phyloP scores from a whole-genome alignment of 257 asterid species.

The Fraxinus pennsylvanica region DNA sequence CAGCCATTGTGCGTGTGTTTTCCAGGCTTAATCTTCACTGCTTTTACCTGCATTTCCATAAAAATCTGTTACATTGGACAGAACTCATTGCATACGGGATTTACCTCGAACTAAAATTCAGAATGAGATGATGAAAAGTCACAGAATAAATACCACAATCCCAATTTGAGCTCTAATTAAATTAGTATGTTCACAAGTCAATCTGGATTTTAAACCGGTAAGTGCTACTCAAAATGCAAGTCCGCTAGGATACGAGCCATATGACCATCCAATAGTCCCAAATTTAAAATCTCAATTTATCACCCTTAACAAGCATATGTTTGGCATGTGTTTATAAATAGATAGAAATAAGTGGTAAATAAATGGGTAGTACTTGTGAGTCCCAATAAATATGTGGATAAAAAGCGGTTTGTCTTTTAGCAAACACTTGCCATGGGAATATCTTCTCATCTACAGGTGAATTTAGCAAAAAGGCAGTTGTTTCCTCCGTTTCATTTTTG shows the following conservation, averaged over 20 bases:
- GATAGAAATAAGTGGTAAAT: too few species aligned
- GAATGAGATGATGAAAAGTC: background rate
- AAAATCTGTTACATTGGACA: background rate
- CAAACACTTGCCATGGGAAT: too few species aligned
- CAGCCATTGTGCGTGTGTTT: slow-evolving; percentile 80
- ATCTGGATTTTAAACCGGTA: background rate
- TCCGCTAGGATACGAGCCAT: background rate
- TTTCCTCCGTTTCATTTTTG: too few species aligned
- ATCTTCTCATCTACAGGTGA: too few species aligned
- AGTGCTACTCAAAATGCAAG: background rate
- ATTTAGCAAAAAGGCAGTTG: background rate
- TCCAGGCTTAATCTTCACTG: slow-evolving; percentile 85
- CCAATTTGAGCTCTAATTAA: background rate
- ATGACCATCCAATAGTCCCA: background rate
- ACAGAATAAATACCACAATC: background rate
- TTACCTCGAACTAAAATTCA: background rate
- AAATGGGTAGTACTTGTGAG: too few species aligned
- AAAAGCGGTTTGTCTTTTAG: too few species aligned
- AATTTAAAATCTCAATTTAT: background rate
- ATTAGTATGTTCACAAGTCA: too few species aligned
- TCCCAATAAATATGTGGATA: too few species aligned
- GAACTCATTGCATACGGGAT: background rate
- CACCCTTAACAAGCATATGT: too few species aligned
- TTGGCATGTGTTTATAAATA: too few species aligned
- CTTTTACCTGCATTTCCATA: slow-evolving; percentile 67